A percentile compares a stretch with the other conserved stretches of the same genome.
phyloP scores from a whole-genome alignment of 176 grass and related monocot species.

The Alloteropsis semialata region DNA sequence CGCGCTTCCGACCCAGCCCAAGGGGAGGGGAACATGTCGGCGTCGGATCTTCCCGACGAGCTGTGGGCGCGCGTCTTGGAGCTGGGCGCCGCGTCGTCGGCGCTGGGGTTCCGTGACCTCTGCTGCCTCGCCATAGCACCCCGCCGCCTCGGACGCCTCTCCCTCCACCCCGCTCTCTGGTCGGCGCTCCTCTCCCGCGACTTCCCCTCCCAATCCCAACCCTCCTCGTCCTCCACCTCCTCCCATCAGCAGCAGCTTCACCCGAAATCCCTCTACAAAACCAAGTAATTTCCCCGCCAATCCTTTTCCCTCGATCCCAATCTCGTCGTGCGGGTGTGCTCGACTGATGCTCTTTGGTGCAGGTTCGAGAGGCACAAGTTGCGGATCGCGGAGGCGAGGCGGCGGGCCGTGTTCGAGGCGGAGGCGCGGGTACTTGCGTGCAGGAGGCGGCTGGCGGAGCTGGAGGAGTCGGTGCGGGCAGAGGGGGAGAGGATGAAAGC shows the following conservation, averaged over 20 bases:
- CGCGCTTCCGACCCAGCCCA: not conserved
- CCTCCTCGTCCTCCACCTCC: not conserved
- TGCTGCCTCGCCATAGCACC: slow-evolving; percentile 81
- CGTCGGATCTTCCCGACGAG: slow-evolving; percentile 70
- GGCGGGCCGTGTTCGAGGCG: slow-evolving; percentile 51
- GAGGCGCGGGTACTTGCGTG: slow-evolving; percentile 52
- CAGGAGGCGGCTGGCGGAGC: slow-evolving; percentile 48
- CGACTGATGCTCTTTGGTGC: not conserved
- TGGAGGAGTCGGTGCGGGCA: slow-evolving; percentile 34
- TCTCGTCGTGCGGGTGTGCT: not conserved
- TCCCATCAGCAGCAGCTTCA: slow-evolving; percentile 27
- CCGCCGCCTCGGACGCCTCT: slow-evolving; percentile 70
- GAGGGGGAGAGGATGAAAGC: slow-evolving; percentile 63
- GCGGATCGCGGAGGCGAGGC: slow-evolving; percentile 42
- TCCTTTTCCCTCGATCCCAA: not conserved
- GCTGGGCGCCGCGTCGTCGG: slow-evolving; percentile 54
- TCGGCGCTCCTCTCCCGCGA: slow-evolving; percentile 61
- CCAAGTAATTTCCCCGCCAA: slow-evolving; percentile 32
- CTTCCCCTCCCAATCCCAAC: slow-evolving; percentile 49
- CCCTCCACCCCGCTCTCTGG: slow-evolving; percentile 61
- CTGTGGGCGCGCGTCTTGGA: slow-evolving; percentile 79
- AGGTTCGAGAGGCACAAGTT: slow-evolving; percentile 89
- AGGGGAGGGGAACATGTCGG: slow-evolving; percentile 14
- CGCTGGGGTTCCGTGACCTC: slow-evolving; percentile 74
- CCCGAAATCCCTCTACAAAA: slow-evolving; percentile 77